Evolutionary conservation across 1,284 basidiomycete genomes (phyloP).

Genomic region (Hemileia vastatrix): DNA sequence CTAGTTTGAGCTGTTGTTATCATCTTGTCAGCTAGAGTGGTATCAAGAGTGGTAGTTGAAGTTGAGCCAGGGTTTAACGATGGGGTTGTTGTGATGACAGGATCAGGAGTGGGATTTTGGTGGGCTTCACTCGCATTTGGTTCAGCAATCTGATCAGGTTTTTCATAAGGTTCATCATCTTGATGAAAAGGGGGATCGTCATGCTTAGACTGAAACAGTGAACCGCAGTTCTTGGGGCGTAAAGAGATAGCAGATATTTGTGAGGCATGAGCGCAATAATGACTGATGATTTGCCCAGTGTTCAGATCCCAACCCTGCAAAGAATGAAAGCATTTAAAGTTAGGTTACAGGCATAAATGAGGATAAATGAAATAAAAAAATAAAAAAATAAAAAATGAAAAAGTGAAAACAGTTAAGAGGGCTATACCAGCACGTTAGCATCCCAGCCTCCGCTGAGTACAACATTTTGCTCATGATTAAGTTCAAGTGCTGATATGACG

Average conservation of each 20-base stretch:
- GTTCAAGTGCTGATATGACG: slow-evolving; percentile 72
- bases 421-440: slow-evolving; percentile 64
- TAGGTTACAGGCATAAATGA: neutral
- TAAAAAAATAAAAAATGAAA: neutral
- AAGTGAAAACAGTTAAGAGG: slow-evolving; percentile 7
- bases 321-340: neutral
- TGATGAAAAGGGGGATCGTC: slow-evolving; percentile 29
- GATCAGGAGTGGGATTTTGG: slow-evolving; percentile 32
- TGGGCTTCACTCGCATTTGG: slow-evolving; percentile 26
- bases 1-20: neutral
- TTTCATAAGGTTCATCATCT: slow-evolving; percentile 14
- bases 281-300: slow-evolving; percentile 68
- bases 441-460: slow-evolving; percentile 94
- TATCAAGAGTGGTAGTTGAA: neutral
- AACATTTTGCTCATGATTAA: slow-evolving; percentile 69
- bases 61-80: neutral
- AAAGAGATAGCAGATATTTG: slow-evolving; percentile 76
- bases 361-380: slow-evolving; percentile 1
- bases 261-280: slow-evolving; percentile 70
- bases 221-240: slow-evolving; percentile 51
- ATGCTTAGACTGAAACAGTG: slow-evolving; percentile 44
- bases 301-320: slow-evolving; percentile 93
- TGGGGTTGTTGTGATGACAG: neutral
- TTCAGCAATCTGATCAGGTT: slow-evolving; percentile 18
- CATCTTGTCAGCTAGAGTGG: neutral